Conservation (phyloP, 495 filamentous ascomycete genomes). For the Evernia prunastri region DNA sequence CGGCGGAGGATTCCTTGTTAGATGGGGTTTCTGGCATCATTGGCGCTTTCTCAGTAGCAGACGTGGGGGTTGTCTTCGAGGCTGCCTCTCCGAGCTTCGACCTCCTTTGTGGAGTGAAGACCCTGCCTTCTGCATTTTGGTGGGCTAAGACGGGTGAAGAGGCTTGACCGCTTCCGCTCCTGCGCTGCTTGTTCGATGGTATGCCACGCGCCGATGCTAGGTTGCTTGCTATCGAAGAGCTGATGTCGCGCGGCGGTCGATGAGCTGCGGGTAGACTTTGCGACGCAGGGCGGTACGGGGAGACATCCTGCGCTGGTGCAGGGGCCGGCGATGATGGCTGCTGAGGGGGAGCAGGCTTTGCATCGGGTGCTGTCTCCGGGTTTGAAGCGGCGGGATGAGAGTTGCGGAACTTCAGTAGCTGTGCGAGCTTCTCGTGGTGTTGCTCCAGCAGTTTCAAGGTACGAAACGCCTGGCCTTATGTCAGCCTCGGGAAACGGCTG, state of each 20-base stretch:
- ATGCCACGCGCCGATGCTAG: conserved; percentile 85
- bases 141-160: conserved; percentile 62
- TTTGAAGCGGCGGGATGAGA: conserved; percentile 44
- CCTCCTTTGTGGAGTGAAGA: conserved; percentile 52
- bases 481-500: conserved; percentile 15
- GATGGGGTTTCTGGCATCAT: conserved; percentile 18
- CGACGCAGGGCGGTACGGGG: conserved; percentile 35
- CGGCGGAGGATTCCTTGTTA: background rate
- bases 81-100: conserved; percentile 35
- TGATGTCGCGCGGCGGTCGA: conserved; percentile 54
- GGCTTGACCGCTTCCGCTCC: conserved; percentile 49
- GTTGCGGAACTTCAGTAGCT: conserved; percentile 65
- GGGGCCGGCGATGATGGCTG: conserved; percentile 24
- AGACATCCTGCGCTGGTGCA: conserved; percentile 28
- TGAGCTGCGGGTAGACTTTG: conserved; percentile 44
- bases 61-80: conserved; percentile 21
- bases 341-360: conserved; percentile 11
- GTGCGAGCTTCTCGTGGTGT: conserved; percentile 74
- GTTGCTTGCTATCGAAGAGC: conserved; percentile 86
- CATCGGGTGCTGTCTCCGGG: conserved; percentile 20
- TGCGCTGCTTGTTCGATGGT: conserved; percentile 57
- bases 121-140: conserved; percentile 67
- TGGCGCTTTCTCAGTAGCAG: conserved; percentile 25
- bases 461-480: conserved; percentile 55
- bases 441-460: conserved; percentile 77